Base-by-base conservation (phyloP, 2,329 filamentous ascomycete genomes). In the Monilinia polystroma region DNA sequence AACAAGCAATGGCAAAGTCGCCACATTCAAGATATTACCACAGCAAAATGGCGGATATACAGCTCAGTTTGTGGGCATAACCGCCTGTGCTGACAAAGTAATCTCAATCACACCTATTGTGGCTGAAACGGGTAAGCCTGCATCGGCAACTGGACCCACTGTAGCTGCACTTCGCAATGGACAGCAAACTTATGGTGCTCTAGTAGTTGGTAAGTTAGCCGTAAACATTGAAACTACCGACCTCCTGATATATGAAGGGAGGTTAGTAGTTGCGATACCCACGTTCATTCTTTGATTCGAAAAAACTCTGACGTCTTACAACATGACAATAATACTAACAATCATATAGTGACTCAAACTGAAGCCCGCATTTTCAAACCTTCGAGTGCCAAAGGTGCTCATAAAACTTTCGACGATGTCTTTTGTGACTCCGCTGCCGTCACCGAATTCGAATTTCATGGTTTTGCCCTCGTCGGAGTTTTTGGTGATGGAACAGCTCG, bases 361-460 rank as follows among this genome's bases (percentile, higher is more conserved):
- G 92, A 93, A 72, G 89, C 88, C n/a, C 87, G 93, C 66, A 87
- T 99, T 59, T 97, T 97, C 82, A 91, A 89, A 71, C 94, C 95
- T 0, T 88, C 92, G 3, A 86, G 86, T 1, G 84, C 88, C 26
- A 98, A 97, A 79, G 95, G 94, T n/a, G 93, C 94, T 0, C 91
- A 93, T 66, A 97, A 95, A 73, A 87, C 88, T 1, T 98, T 95
- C 79, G 93, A 97, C 73, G 88, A 91, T 71, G 59, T 83, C 68
- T 81, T 96, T 52, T 98, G 94, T 76, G 90, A 96, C 73, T 84
- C 91, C 1, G 94, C 95, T 2, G 82, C 84, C 3, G 86, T 98
- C 0, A 88, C 90, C 0, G 87, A 91, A 64, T 88, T 90, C 43
- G 88, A 92, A 73, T 83, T 89, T 32, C 86, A 89, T 55, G 92